A percentile compares a stretch with the other conserved stretches of the same genome.
These are phyloP conservation scores for Corymbia citriodora DNA, from an alignment of 441 rosid species.

Conservation along the genomic window DNA sequence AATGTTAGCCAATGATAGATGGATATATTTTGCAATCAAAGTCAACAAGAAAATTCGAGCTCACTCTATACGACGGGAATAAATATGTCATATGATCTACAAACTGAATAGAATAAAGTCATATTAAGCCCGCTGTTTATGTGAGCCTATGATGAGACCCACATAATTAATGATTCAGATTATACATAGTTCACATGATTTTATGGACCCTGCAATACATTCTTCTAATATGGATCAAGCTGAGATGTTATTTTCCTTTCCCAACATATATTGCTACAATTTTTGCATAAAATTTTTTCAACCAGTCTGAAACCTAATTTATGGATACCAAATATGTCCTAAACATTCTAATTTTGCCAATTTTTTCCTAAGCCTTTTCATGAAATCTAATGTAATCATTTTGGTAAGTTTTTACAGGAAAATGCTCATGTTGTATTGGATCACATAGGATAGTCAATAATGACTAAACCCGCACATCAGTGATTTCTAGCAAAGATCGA, in stretches of 20 bases:
- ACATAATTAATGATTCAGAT: not conserved
- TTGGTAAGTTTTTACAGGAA: rapidly evolving
- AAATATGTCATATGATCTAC: not conserved
- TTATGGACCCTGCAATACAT: not conserved
- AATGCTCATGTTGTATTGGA: not conserved
- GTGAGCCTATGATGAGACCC: not conserved
- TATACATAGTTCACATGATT: not conserved
- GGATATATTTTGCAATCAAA: not conserved
- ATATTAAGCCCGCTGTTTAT: not conserved
- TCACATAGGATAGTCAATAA: not conserved
- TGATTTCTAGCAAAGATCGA: not conserved
- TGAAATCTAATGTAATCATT: not conserved
- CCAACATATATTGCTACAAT: not conserved
- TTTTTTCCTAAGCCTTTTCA: not conserved
- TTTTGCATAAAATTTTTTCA: not conserved
- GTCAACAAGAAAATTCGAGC: not conserved
- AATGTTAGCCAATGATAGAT: not conserved
- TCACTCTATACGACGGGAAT: not conserved
- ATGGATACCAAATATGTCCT: not conserved
- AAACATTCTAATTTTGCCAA: not conserved
- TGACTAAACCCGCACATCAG: not conserved
- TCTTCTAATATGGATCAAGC: not conserved
- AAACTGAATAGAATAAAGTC: not conserved
- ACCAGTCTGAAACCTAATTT: not conserved
- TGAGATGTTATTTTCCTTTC: not conserved